Evolutionary conservation across 78 protist species (phyloP).

Genomic region (Dictyostelium purpureum): DNA sequence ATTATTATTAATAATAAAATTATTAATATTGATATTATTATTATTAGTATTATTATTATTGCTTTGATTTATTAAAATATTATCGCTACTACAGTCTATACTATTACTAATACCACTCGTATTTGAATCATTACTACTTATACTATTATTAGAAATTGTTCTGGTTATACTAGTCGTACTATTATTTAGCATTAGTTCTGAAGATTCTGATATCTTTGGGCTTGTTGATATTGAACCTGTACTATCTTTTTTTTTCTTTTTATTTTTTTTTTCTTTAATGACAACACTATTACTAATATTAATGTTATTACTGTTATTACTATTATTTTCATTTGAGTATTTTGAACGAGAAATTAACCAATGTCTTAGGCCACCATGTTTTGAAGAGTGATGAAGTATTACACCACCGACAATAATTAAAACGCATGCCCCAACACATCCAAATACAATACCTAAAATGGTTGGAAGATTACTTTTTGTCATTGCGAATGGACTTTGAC

Average conservation of each 20-base stretch:
- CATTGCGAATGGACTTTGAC: background rate
- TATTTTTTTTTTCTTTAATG: too few species aligned
- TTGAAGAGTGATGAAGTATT: slow-evolving; percentile 17
- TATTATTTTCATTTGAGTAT: too few species aligned
- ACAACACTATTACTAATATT: too few species aligned
- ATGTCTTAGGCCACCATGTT: slow-evolving; percentile 54
- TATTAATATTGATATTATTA: too few species aligned
- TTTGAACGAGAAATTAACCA: slow-evolving; percentile 35
- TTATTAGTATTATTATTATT: too few species aligned
- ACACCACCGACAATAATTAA: slow-evolving; percentile 21
- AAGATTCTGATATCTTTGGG: background rate
- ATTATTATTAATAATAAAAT: too few species aligned
- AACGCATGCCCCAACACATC: background rate
- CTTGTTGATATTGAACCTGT: too few species aligned
- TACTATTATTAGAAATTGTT: background rate
- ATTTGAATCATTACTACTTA: background rate
- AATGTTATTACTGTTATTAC: too few species aligned
- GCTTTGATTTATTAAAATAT: background rate
- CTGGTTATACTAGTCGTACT: background rate
- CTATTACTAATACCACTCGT: background rate
- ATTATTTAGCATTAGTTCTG: background rate
- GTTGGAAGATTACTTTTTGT: background rate
- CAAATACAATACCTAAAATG: slow-evolving; percentile 15
- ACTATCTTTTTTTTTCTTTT: too few species aligned
- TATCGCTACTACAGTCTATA: background rate